Evolutionary conservation across 2,329 filamentous ascomycete genomes (phyloP), one percentile per base, ranked within the genome.

Genomic region (Verruconis gallopava): DNA sequence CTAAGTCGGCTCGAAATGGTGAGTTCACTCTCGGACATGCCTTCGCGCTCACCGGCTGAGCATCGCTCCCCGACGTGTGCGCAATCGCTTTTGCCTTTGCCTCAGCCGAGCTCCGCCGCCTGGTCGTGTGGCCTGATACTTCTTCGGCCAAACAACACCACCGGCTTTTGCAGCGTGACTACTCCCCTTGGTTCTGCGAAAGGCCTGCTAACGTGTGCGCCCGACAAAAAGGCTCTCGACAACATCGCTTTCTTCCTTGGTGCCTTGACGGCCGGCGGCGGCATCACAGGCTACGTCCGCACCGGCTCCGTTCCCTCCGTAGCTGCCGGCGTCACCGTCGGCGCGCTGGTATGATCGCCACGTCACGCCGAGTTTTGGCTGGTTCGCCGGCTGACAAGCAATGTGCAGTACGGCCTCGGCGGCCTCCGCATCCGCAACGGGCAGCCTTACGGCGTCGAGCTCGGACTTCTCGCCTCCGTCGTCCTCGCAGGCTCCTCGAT

Each of bases 281-380:
- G 91, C 49, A 80, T 84, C 46, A 81, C 83, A 56, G 91, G 91
- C 56, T 98, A 85, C 63, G 69, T 80, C 35, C 79, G 80, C 58
- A 91, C 88, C 1, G 75, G 85, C 45, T 96, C 88, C 18, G 60
- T 94, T 38, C 89, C 89, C 28, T 94, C 86, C 11, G 72, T 96
- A 51, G 77, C 75, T 11, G 91, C 91, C 12, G 91, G 91, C 40
- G 69, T 85, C 50, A 79, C 80, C 22, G 86, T 98, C 50, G 91
- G 91, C 36, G 64, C 70, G 13, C 63, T 85, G 46, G 69, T 73
- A 66, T 18, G 56, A 51, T 22, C 21, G 25, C 6, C 28, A 28
- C 18, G 12, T 28, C 18, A 21, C 30, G 34, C 33, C 33, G 9
- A 42, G 12, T 18, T 13, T 30, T n/a, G 4, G 3, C n/a, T 21